phyloP scores from a whole-genome alignment of 345 rosid species.

The Triadica sebifera region DNA sequence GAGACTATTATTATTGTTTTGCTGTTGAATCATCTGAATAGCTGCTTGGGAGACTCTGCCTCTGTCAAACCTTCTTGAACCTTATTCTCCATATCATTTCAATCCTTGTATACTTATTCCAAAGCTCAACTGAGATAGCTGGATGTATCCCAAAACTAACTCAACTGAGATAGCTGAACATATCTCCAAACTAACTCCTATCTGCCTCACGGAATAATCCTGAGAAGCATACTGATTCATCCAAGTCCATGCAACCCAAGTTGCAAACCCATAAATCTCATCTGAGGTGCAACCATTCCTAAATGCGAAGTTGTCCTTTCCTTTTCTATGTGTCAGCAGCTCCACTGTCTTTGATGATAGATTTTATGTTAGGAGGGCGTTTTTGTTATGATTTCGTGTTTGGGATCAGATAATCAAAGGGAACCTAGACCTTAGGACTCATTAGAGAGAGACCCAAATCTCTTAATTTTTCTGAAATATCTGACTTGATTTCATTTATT shows the following conservation, averaged over 20 bases:
- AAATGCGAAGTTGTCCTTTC: background rate
- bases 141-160: background rate
- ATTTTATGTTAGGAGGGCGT: background rate
- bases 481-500: too few species aligned
- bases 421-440: too few species aligned
- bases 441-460: too few species aligned
- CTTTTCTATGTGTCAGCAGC: background rate
- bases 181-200: background rate
- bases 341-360: background rate
- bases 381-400: too few species aligned
- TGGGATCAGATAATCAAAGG: too few species aligned
- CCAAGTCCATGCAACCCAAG: background rate
- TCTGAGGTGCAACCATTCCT: background rate
- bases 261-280: background rate
- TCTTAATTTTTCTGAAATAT: too few species aligned
- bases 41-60: background rate
- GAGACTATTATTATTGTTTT: background rate
- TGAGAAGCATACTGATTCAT: background rate
- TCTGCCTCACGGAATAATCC: background rate
- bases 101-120: background rate
- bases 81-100: background rate
- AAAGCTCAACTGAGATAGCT: background rate
- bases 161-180: background rate
- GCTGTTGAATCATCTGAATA: background rate
- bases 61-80: background rate